Evolutionary conservation across 306 rosid genomes (phyloP), one percentile per base, ranked within the genome.

Genomic region (Rosa chinensis): DNA sequence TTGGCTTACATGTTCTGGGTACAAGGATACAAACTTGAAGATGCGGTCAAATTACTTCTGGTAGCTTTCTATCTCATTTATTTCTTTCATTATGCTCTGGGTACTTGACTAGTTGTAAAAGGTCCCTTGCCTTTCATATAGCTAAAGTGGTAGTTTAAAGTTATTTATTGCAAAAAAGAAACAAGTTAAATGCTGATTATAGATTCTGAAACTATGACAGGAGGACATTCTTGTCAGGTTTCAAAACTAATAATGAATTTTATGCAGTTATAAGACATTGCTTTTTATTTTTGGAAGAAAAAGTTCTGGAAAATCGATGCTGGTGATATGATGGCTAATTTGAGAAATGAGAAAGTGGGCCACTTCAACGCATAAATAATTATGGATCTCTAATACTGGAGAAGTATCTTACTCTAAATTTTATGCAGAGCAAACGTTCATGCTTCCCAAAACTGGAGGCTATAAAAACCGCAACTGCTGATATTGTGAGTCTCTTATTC

Each of bases 1-100:
- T 68, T 93, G 91, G 94, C 99, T 58, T 91, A 90, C 81, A 90
- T 96, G 97, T 93, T 87, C 86, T 96, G 99, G 99, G 90, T 91
- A 84, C 90, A 81, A 74, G 98, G 96, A 79, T 93, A 96, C 81
- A 82, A 82, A 81, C 93, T 96, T 70, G 72, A 78, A 4, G 91
- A 91, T 20, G 98, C 94, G 47, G 70, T 71, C 77, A 74, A 72
- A 69, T 76, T 93, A 82, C 90, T 96, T 79, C 88, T 71, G 99
- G 99, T 96, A 90, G 86, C 77, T 58, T 74, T 55, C 70, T 42
- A 13, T 81, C 71, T 42, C 63, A 59, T 74, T 13, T 59, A 7
- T 39, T 77, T 79, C 73, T 44, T 68, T 49, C 71, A 79, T 35
- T 74, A 72, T 75, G 73, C 43, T 39, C 37, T 79, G 69, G 56